Base-by-base conservation (phyloP, 257 asterid species). In the Capsicum chinense region DNA sequence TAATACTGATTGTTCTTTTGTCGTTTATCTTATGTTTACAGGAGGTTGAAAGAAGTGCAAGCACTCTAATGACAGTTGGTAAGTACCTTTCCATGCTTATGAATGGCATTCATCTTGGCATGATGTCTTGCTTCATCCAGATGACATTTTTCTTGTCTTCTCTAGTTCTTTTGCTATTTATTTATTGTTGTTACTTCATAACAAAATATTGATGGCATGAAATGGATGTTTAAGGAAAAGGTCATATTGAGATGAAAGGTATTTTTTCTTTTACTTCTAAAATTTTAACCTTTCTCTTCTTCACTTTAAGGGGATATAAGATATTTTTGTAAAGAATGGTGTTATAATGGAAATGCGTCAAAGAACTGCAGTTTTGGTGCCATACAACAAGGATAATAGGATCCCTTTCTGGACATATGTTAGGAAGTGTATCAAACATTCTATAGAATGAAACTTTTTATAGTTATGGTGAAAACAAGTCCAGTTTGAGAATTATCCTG, bases 11-110 rank as follows among this genome's bases (percentile, higher is more conserved):
- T n/a, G 66, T 84, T 80, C 85, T 83, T 76, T 67, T 66, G 71
- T 3, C 35, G 73, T 87, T 71, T 81, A 66, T 68, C 70, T 39
- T 50, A 69, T 56, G 52, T 16, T 83, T 69, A 74, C 89, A 94
- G 98, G 99, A 96, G 87, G 98, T 93, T 88, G 99, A 96, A 87
- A 88, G 98, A 84, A 96, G 92, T 85, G 91, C 92, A 15, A 88
- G 97, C 90, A 96, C 98, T 73, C 90, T 94, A 83, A 91, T 91
- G 97, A 95, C 98, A 56, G 87, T 97, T 83, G 99, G 99, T 94
- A 91, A 80, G 63, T 68, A 68, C 5, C 85, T 86, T 78, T 82
- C 64, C 52, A 80, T 50, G 58, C 19, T 50, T 79, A 83, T 17
- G 68, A 73, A 69, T 59, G 76, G 14, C 84, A 52, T 17, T 68